These are phyloP conservation scores for Ceratobasidium sp. DNA, from an alignment of 1,284 basidiomycete genomes.

Conservation along the genomic window DNA sequence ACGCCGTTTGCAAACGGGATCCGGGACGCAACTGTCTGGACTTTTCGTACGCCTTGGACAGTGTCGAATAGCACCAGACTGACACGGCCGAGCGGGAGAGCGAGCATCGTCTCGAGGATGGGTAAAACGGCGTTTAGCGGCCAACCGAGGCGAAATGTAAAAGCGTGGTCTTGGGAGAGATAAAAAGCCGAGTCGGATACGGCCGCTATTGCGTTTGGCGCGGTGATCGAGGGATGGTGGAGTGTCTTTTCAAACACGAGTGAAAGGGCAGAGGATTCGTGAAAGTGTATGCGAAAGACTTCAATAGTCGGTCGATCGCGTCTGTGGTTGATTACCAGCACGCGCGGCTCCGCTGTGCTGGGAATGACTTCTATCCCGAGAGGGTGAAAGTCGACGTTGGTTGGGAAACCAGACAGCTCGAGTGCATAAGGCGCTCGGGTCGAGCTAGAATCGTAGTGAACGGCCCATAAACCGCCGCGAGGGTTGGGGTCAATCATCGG, in stretches of 20 bases:
- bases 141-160: slow-evolving; percentile 66
- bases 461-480: slow-evolving; percentile 58
- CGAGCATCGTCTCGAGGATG: slow-evolving; percentile 61
- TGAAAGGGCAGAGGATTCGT: slow-evolving; percentile 37
- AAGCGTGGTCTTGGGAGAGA: slow-evolving; percentile 70
- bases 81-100: slow-evolving; percentile 65
- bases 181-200: slow-evolving; percentile 68
- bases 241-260: slow-evolving; percentile 59
- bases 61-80: slow-evolving; percentile 51
- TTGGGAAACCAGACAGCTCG: slow-evolving; percentile 57
- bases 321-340: slow-evolving; percentile 71
- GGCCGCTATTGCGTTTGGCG: slow-evolving; percentile 69
- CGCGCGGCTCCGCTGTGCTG: slow-evolving; percentile 59
- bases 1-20: slow-evolving; percentile 73
- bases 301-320: slow-evolving; percentile 64
- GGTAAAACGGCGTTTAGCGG: slow-evolving; percentile 59
- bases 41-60: background rate
- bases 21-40: slow-evolving; percentile 55
- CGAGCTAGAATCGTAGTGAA: slow-evolving; percentile 41
- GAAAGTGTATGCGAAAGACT: slow-evolving; percentile 62
- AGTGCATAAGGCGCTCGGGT: slow-evolving; percentile 47
- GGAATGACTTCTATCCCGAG: slow-evolving; percentile 62
- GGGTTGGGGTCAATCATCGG: slow-evolving; percentile 61
- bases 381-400: slow-evolving; percentile 62
- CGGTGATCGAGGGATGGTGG: slow-evolving; percentile 60